Evolutionary conservation across 2,329 filamentous ascomycete genomes (phyloP).

Genomic region (Aspergillus spinulosporus): DNA sequence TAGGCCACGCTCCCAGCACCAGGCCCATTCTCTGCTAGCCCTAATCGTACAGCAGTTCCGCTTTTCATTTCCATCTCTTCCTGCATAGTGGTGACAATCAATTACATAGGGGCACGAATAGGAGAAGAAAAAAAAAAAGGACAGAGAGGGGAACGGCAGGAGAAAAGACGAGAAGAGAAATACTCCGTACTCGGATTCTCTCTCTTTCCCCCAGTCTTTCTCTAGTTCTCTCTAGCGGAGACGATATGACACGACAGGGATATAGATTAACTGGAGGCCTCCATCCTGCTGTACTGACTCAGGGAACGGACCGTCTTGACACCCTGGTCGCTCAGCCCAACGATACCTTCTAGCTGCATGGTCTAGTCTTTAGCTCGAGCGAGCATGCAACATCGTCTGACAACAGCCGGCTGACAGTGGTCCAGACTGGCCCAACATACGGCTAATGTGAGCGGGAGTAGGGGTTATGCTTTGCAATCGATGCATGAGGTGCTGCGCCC

Average conservation of each 20-base stretch:
- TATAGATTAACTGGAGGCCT: background rate
- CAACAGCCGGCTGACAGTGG: background rate
- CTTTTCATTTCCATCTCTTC: conserved; percentile 14
- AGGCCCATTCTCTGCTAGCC: background rate
- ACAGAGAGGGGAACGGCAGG: background rate
- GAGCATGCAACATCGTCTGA: background rate
- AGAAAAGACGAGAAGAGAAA: background rate
- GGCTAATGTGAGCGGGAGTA: background rate
- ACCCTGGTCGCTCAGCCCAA: background rate
- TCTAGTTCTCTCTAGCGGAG: background rate
- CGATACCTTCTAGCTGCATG: background rate
- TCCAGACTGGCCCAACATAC: background rate
- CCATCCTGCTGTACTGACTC: background rate
- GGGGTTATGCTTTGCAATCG: background rate
- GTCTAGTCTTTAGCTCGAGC: background rate
- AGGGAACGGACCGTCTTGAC: background rate
- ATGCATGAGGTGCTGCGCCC: background rate
- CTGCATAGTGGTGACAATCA: background rate
- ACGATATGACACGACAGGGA: background rate
- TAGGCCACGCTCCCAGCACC: conserved; percentile 10
- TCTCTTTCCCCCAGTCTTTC: background rate
- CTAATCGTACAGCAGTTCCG: conserved; percentile 16
- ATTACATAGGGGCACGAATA: background rate
- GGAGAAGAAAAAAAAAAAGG: background rate
- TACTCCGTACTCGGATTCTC: background rate